Conservation (phyloP, 805 yeast genomes). For the Candida maltosa region DNA sequence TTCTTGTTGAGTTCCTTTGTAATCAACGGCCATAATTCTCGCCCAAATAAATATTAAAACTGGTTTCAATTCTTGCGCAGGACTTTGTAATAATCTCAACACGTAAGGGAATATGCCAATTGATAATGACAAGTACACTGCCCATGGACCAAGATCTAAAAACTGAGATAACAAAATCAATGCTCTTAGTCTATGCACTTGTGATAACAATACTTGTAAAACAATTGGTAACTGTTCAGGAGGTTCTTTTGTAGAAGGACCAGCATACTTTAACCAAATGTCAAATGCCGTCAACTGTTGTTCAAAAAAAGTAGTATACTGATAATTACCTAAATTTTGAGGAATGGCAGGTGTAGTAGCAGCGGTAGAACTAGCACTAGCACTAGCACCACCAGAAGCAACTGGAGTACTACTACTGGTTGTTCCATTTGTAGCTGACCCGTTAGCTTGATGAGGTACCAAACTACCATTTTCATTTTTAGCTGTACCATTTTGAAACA, state of each 20-base stretch:
- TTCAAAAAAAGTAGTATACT: conserved; percentile 91
- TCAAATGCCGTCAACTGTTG: conserved; percentile 96
- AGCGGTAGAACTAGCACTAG: conserved; percentile 5
- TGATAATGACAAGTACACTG: conserved; percentile 86
- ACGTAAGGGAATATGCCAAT: conserved; percentile 97
- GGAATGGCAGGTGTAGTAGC: conserved; percentile 1
- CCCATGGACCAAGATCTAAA: conserved; percentile 95
- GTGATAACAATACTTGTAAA: conserved; percentile 86
- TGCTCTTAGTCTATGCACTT: conserved; percentile 90
- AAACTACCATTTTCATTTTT: neutral
- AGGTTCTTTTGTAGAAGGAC: conserved; percentile 76
- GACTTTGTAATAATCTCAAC: conserved; percentile 82
- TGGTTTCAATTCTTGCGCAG: conserved; percentile 93
- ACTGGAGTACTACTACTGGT: neutral
- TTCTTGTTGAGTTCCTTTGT: conserved; percentile 85
- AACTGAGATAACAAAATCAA: conserved; percentile 78
- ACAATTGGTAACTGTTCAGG: conserved; percentile 96
- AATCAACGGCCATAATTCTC: conserved; percentile 92
- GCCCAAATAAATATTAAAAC: conserved; percentile 97
- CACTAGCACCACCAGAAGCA: conserved; percentile 4
- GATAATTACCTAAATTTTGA: conserved; percentile 49
- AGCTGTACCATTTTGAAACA: conserved; percentile 2
- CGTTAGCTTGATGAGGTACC: conserved; percentile 2
- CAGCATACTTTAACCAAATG: conserved; percentile 85
- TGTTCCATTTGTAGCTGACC: neutral